phyloP scores from a whole-genome alignment of 2,329 filamentous ascomycete genomes.

The Lasiodiplodia citricola region DNA sequence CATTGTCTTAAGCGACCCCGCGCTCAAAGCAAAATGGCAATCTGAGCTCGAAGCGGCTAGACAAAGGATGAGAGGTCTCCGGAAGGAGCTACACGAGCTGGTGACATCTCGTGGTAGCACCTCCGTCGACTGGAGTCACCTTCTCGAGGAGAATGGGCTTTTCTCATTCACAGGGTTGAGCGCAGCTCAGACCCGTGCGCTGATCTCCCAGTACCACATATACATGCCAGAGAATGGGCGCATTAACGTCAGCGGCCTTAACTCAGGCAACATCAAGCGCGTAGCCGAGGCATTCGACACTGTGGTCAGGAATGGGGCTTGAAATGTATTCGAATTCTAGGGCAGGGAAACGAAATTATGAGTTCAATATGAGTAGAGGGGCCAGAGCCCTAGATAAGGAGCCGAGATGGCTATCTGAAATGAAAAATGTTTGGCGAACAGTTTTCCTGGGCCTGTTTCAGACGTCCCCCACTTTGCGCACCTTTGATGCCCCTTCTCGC shows the following conservation, averaged over 20 bases:
- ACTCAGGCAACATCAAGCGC: neutral
- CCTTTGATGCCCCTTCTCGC: too few species aligned
- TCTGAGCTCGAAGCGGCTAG: constrained; percentile 43
- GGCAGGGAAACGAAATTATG: too few species aligned
- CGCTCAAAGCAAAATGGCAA: constrained; percentile 37
- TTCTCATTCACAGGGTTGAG: constrained; percentile 46
- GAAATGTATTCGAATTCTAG: too few species aligned
- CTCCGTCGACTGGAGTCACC: constrained; percentile 35
- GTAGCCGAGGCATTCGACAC: neutral
- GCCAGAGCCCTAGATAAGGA: too few species aligned
- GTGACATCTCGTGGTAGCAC: constrained; percentile 34
- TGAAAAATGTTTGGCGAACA: too few species aligned
- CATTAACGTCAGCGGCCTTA: neutral
- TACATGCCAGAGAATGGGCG: constrained; percentile 31
- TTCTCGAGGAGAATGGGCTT: constrained; percentile 47
- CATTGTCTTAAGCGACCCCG: constrained; percentile 33
- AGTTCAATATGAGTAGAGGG: too few species aligned
- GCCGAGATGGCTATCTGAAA: too few species aligned
- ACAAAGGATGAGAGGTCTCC: constrained; percentile 39
- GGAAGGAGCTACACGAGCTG: constrained; percentile 32
- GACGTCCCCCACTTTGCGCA: too few species aligned
- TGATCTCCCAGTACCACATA: constrained; percentile 41
- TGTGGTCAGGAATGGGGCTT: neutral
- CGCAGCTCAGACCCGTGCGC: constrained; percentile 36
- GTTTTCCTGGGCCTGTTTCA: too few species aligned